phyloP scores from a whole-genome alignment of 805 yeast genomes.

The Nakazawaea holstii region DNA sequence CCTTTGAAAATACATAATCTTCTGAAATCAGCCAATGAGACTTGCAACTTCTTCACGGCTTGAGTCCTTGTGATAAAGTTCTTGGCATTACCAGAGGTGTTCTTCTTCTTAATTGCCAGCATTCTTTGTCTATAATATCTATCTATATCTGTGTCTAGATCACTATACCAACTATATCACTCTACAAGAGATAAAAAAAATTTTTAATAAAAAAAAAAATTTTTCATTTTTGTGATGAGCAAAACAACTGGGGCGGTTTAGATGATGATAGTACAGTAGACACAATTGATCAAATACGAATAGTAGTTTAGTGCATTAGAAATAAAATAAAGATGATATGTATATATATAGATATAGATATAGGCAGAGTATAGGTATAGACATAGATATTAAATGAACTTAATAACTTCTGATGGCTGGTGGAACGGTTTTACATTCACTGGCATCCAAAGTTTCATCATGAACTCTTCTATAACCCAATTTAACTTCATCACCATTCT shows the following conservation, averaged over 20 bases:
- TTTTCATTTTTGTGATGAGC: background rate
- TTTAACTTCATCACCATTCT: slow-evolving; percentile 62
- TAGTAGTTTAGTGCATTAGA: background rate
- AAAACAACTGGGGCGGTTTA: too few relatives aligned
- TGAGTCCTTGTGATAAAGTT: slow-evolving; percentile 91
- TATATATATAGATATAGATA: background rate
- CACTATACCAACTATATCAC: too few relatives aligned
- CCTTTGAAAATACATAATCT: slow-evolving; percentile 97
- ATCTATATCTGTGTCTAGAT: background rate
- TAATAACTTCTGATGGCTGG: slow-evolving; percentile 95
- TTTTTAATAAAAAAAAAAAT: background rate
- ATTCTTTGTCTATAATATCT: slow-evolving; percentile 16
- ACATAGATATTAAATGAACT: slow-evolving; percentile 1
- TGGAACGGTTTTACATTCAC: slow-evolving; percentile 92
- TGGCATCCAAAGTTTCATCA: slow-evolving; percentile 78
- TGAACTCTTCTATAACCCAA: slow-evolving; percentile 86
- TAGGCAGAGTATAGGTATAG: background rate
- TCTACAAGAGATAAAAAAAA: background rate
- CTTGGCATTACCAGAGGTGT: slow-evolving; percentile 83
- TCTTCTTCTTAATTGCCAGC: slow-evolving; percentile 78
- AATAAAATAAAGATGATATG: background rate
- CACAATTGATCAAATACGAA: background rate
- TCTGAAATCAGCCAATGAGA: slow-evolving; percentile 93
- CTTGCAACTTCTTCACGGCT: slow-evolving; percentile 87
- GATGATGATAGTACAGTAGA: background rate